Evolutionary conservation across 306 rosid genomes (phyloP).

Genomic region (Cotoneaster glaucophyllus): DNA sequence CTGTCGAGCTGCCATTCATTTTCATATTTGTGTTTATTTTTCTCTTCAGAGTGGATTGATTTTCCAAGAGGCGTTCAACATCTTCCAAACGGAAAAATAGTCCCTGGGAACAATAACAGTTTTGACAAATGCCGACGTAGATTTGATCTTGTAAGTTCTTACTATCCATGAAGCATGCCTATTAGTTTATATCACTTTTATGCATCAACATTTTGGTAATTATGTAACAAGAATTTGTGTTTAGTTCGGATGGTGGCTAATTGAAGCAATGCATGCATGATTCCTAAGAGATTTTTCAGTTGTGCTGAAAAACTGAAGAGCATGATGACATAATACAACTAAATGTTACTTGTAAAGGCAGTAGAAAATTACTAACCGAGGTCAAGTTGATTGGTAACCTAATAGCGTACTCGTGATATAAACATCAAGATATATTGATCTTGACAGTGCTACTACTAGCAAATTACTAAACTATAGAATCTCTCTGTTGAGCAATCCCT

Average conservation of each 20-base stretch:
- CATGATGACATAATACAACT: not conserved
- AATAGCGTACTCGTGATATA: not conserved
- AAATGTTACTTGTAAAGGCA: not conserved
- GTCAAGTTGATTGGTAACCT: not conserved
- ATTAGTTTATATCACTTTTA: not conserved
- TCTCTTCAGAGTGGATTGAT: constrained; percentile 88
- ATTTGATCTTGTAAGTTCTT: constrained; percentile 79
- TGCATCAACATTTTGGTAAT: not conserved
- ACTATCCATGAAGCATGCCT: not conserved
- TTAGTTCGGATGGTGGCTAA: not conserved
- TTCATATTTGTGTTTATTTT: constrained; percentile 1
- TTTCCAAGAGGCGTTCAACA: constrained; percentile 83
- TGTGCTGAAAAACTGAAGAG: not conserved
- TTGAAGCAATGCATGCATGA: not conserved
- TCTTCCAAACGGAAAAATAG: constrained; percentile 52
- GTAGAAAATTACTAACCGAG: not conserved
- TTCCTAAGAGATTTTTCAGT: not conserved
- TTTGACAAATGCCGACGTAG: constrained; percentile 95
- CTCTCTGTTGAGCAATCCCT: not conserved
- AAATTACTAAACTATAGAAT: not conserved
- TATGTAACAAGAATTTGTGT: not conserved
- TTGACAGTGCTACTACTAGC: not conserved
- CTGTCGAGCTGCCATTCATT: constrained; percentile 6
- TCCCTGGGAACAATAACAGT: constrained; percentile 69
- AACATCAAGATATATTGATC: not conserved